These are phyloP conservation scores for Cystofilobasidium bisporidii DNA, from an alignment of 768 basidiomycete species.

Conservation along the genomic window DNA sequence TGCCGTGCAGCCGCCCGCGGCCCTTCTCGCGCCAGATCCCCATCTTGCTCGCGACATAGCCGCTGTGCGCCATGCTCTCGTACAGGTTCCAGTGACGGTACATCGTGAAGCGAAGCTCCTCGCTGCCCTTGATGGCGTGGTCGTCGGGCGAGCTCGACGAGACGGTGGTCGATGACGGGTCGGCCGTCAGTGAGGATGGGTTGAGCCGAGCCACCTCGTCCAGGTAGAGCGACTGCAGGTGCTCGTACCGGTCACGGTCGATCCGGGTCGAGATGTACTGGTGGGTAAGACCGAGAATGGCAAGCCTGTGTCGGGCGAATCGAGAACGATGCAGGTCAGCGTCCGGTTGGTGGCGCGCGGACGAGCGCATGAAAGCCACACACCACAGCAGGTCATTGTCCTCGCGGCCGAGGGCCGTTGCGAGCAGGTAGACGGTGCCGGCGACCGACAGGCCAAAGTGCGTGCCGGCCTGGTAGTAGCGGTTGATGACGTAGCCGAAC, in stretches of 20 bases:
- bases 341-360: neutral
- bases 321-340: neutral
- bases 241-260: slow-evolving; percentile 75
- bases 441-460: slow-evolving; percentile 84
- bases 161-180: slow-evolving; percentile 34
- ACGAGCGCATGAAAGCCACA: slow-evolving; percentile 28
- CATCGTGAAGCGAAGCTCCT: slow-evolving; percentile 87
- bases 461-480: slow-evolving; percentile 75
- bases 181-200: slow-evolving; percentile 38
- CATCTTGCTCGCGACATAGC: slow-evolving; percentile 86
- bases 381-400: slow-evolving; percentile 93
- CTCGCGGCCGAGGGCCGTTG: slow-evolving; percentile 77
- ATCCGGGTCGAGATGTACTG: slow-evolving; percentile 84
- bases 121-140: slow-evolving; percentile 63
- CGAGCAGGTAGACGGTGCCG: slow-evolving; percentile 77
- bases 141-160: slow-evolving; percentile 58
- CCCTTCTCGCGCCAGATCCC: slow-evolving; percentile 96
- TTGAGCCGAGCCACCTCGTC: slow-evolving; percentile 93
- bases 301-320: no score
- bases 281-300: slow-evolving; percentile 83
- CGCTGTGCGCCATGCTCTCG: slow-evolving; percentile 95
- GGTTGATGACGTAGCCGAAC: slow-evolving; percentile 47
- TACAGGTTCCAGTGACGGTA: slow-evolving; percentile 97
- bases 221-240: slow-evolving; percentile 63
- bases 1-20: slow-evolving; percentile 72